Evolutionary conservation across 1,139 yeast genomes (phyloP).

Genomic region (Geotrichum reessii): DNA sequence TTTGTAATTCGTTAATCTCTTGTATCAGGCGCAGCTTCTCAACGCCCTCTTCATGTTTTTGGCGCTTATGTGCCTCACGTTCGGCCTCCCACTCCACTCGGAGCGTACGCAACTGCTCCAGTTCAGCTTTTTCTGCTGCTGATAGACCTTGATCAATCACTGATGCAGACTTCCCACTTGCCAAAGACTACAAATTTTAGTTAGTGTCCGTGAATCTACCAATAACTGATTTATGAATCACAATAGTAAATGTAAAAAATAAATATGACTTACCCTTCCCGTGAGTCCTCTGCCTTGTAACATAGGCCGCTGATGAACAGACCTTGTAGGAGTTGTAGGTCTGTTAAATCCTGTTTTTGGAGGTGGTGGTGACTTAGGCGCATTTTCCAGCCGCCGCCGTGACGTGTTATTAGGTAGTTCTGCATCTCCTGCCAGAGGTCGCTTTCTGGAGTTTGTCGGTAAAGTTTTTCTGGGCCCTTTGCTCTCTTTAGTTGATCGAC

Average conservation of each 20-base stretch:
- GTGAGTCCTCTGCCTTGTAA: constrained; percentile 5
- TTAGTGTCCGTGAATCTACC: neutral
- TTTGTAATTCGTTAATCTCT: constrained; percentile 40
- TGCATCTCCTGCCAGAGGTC: neutral
- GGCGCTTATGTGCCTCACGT: constrained; percentile 40
- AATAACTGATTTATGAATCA: no score
- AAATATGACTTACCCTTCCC: constrained; percentile 4
- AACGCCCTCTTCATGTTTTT: constrained; percentile 41
- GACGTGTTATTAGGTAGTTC: neutral
- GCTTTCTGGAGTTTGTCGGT: neutral
- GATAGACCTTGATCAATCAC: constrained; percentile 15
- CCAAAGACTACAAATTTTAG: constrained; percentile 5
- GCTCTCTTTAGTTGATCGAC: neutral
- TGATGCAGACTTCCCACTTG: neutral
- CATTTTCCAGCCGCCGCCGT: neutral
- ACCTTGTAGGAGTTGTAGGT: neutral
- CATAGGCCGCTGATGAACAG: neutral
- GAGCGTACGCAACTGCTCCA: constrained; percentile 49
- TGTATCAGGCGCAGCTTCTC: constrained; percentile 44
- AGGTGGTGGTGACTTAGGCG: neutral
- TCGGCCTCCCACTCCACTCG: constrained; percentile 47
- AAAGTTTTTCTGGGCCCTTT: neutral
- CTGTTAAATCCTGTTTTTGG: neutral
- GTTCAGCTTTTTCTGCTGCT: constrained; percentile 42
- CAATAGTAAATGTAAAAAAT: neutral